Percentiles rank a stretch among this genome's conserved stretches.
phyloP scores from a whole-genome alignment of 306 rosid species.

The Urtica urens region DNA sequence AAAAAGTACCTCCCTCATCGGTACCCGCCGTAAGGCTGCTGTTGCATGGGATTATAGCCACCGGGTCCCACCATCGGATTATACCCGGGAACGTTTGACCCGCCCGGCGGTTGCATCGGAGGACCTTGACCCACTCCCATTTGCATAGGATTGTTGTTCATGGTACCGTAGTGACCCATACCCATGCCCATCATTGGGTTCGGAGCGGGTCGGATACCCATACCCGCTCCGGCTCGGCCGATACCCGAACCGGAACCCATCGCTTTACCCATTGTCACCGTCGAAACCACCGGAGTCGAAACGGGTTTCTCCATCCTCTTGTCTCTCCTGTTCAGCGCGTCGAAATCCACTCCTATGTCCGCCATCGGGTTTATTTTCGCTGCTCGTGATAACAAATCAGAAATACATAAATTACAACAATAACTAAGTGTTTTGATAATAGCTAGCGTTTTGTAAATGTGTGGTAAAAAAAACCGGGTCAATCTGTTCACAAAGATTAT shows the following conservation, averaged over 20 bases:
- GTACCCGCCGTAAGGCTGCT: slow-evolving; percentile 73
- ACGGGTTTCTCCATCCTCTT: slow-evolving; percentile 95
- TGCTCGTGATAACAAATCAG: slow-evolving; percentile 32
- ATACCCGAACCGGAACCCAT: slow-evolving; percentile 98
- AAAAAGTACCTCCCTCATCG: slow-evolving; percentile 28
- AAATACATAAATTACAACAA: too few species aligned
- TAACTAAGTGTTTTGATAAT: too few species aligned
- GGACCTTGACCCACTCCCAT: slow-evolving; percentile 70
- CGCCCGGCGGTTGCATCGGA: slow-evolving; percentile 61
- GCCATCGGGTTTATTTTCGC: slow-evolving; percentile 77
- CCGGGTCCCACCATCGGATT: slow-evolving; percentile 73
- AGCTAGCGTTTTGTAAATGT: too few species aligned
- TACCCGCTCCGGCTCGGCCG: slow-evolving; percentile 74
- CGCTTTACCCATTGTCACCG: slow-evolving; percentile 89
- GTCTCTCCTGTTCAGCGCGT: slow-evolving; percentile 81
- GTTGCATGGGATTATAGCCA: slow-evolving; percentile 54
- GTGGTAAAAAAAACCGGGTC: too few species aligned
- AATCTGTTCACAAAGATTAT: too few species aligned
- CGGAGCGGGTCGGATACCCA: slow-evolving; percentile 43
- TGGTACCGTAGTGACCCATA: slow-evolving; percentile 28
- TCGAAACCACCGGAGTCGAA: slow-evolving; percentile 45
- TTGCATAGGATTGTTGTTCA: slow-evolving; percentile 16
- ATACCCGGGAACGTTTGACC: slow-evolving; percentile 54
- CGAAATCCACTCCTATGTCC: slow-evolving; percentile 92
- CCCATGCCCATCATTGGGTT: slow-evolving; percentile 57